A percentile compares a stretch with the other conserved stretches of the same genome.
Evolutionary conservation across 805 yeast genomes (phyloP).

Genomic region (Ogataea sp.): DNA sequence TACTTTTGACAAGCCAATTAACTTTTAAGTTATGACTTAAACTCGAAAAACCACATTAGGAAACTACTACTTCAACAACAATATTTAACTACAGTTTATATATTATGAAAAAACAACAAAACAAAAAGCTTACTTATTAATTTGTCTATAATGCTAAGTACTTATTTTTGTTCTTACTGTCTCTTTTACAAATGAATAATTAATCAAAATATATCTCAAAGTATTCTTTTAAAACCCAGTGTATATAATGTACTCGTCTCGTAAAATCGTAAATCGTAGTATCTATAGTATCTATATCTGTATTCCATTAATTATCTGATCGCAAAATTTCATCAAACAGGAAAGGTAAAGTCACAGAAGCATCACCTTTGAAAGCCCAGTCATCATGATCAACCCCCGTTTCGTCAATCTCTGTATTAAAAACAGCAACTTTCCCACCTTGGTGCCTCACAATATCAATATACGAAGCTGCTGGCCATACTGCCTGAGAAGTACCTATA

Average conservation of each 20-base stretch:
- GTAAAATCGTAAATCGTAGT: no score
- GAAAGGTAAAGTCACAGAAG: conserved; percentile 58
- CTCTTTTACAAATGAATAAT: no score
- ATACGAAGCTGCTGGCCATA: conserved; percentile 91
- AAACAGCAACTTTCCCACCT: conserved; percentile 80
- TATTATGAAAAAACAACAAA: background rate
- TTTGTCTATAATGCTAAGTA: no score
- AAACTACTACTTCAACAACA: background rate
- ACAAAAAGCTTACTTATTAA: no score
- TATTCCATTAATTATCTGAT: background rate
- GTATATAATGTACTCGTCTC: no score
- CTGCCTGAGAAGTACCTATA: conserved; percentile 77
- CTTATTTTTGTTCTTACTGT: no score
- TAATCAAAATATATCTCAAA: no score
- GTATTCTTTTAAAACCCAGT: no score
- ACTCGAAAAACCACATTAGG: background rate
- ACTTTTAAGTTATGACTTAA: conserved; percentile 41
- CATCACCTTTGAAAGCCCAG: conserved; percentile 80
- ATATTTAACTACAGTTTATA: background rate
- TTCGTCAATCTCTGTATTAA: conserved; percentile 60
- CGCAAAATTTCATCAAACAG: conserved; percentile 47
- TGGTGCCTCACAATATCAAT: conserved; percentile 65
- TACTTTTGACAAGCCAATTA: conserved; percentile 85
- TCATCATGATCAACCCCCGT: conserved; percentile 30
- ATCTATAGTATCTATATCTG: background rate